Percentiles rank a stretch among this genome's conserved stretches.
Conservation (phyloP, 768 basidiomycete genomes). For the Cubamyces sp. region DNA sequence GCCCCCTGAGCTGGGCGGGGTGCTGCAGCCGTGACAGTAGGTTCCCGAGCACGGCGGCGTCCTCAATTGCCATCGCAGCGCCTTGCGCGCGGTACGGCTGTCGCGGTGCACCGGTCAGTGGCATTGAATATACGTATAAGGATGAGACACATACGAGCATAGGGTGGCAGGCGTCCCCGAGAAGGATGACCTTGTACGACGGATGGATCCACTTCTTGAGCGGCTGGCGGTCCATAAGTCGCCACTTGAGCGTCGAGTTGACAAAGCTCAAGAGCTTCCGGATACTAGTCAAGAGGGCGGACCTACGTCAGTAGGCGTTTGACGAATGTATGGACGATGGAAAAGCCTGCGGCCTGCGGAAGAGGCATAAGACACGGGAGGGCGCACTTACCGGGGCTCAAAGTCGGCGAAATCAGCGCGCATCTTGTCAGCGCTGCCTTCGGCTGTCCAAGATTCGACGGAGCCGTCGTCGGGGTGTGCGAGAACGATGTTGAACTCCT, state of each 20-base stretch:
- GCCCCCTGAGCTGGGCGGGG: slow-evolving; percentile 44
- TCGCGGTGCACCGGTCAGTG: neutral
- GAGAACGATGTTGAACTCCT: slow-evolving; percentile 43
- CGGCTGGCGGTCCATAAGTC: slow-evolving; percentile 46
- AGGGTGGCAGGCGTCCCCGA: slow-evolving; percentile 49
- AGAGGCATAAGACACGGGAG: neutral
- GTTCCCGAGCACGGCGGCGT: slow-evolving; percentile 49
- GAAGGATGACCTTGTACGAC: slow-evolving; percentile 38
- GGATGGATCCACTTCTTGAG: slow-evolving; percentile 45
- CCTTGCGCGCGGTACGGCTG: slow-evolving; percentile 49
- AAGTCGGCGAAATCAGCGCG: slow-evolving; percentile 45
- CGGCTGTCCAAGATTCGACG: slow-evolving; percentile 47
- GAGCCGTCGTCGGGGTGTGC: slow-evolving; percentile 44
- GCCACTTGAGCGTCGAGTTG: slow-evolving; percentile 45
- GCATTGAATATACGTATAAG: neutral
- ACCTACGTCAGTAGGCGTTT: neutral
- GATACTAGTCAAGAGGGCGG: slow-evolving; percentile 28
- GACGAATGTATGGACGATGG: no score
- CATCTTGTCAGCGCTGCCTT: slow-evolving; percentile 49
- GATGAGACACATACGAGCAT: slow-evolving; percentile 41
- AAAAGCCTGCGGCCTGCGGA: no score
- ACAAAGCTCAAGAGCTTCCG: slow-evolving; percentile 43
- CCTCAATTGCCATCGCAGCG: slow-evolving; percentile 53
- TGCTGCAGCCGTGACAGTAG: slow-evolving; percentile 53
- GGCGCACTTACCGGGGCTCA: slow-evolving; percentile 41